Evolutionary conservation across 371 early-diverging fungal genomes (phyloP).

Genomic region (Apophysomyces sp.): DNA sequence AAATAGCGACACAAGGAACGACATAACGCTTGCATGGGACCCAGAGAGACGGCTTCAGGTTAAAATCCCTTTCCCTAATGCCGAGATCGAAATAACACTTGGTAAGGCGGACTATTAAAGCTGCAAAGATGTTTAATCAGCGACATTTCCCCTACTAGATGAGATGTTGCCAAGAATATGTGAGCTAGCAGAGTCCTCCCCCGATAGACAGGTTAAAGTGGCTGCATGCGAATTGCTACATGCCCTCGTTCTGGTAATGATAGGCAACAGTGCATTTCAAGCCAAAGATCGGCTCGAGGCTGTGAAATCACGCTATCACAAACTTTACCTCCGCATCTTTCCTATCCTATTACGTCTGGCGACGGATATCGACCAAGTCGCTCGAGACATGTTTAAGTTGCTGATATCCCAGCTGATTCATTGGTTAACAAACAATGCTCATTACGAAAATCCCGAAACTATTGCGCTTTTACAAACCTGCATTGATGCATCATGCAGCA

Average conservation of each 20-base stretch:
- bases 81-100: constrained; percentile 59
- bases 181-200: constrained; percentile 72
- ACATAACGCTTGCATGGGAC: constrained; percentile 59
- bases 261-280: constrained; percentile 67
- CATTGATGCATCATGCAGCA: constrained; percentile 63
- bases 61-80: constrained; percentile 67
- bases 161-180: constrained; percentile 75
- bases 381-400: constrained; percentile 64
- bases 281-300: constrained; percentile 38
- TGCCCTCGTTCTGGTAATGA: constrained; percentile 65
- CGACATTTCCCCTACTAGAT: constrained; percentile 39
- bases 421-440: constrained; percentile 77
- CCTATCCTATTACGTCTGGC: constrained; percentile 71
- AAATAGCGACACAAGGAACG: not conserved
- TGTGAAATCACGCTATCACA: constrained; percentile 57
- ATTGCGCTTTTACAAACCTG: constrained; percentile 67
- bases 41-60: constrained; percentile 50
- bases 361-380: constrained; percentile 70
- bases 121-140: not conserved
- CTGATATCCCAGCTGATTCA: constrained; percentile 71
- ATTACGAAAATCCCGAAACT: constrained; percentile 76
- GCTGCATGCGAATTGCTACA: constrained; percentile 82
- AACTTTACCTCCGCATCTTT: constrained; percentile 63
- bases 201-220: constrained; percentile 73
- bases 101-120: constrained; percentile 39